Conservation (phyloP, 169 alveolate genomes). For the Cryptosporidium andersoni region DNA sequence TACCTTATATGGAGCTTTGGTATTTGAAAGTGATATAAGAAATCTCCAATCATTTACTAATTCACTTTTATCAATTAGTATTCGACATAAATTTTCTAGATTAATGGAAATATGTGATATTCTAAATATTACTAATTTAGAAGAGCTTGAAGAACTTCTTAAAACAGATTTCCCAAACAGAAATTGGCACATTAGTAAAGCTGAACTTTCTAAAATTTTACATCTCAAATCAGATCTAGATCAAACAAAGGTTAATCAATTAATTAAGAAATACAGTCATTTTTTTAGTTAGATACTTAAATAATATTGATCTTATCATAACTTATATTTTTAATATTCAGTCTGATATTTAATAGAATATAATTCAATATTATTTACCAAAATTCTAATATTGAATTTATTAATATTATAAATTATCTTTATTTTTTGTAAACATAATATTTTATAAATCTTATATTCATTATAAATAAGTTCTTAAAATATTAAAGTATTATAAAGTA, state of each 20-base stretch:
- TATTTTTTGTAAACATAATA: too few relatives aligned
- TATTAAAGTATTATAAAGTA: too few relatives aligned
- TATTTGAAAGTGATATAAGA: slow-evolving; percentile 58
- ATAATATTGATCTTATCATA: not conserved
- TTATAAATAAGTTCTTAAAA: too few relatives aligned
- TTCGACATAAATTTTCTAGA: slow-evolving; percentile 54
- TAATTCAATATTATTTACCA: not conserved
- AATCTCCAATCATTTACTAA: slow-evolving; percentile 52
- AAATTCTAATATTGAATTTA: slow-evolving; percentile 1
- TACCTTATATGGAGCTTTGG: slow-evolving; percentile 66
- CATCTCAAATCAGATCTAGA: slow-evolving; percentile 39
- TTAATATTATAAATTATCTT: too few relatives aligned
- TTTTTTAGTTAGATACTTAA: slow-evolving; percentile 1
- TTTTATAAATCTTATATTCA: too few relatives aligned
- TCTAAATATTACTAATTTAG: slow-evolving; percentile 39
- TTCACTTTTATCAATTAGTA: slow-evolving; percentile 62
- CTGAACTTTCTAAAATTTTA: slow-evolving; percentile 29
- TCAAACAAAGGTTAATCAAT: slow-evolving; percentile 9
- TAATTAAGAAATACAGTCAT: slow-evolving; percentile 34
- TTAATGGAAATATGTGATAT: slow-evolving; percentile 57
- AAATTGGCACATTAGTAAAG: slow-evolving; percentile 53
- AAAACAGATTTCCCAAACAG: slow-evolving; percentile 60
- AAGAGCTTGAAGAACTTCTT: slow-evolving; percentile 47
- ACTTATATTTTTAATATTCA: not conserved
- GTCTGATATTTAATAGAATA: not conserved